These are phyloP conservation scores for Helianthus annuus DNA, from an alignment of 129 eudicot genomes.

Conservation along the genomic window DNA sequence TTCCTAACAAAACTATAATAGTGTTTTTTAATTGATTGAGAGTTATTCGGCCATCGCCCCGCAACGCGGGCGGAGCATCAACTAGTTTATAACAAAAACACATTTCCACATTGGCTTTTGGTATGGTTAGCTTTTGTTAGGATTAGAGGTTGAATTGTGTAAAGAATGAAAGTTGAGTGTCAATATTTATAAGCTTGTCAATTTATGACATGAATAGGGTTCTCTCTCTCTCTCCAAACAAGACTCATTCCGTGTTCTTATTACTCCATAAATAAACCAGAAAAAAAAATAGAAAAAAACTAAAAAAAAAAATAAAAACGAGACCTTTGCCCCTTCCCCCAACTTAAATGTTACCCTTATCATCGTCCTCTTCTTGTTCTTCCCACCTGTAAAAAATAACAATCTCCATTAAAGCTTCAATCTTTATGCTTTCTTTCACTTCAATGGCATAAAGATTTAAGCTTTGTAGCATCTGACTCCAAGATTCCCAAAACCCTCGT, in stretches of 20 bases:
- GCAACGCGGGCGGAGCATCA: too few species aligned
- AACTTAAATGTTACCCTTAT: conserved; percentile 30
- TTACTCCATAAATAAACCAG: conserved; percentile 26
- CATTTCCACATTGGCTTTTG: background rate
- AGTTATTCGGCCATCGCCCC: too few species aligned
- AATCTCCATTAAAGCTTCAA: conserved; percentile 16
- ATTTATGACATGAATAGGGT: conserved; percentile 25
- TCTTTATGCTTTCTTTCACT: conserved; percentile 4
- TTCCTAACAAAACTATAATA: too few species aligned
- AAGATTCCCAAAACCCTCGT: conserved; percentile 29
- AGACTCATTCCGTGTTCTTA: conserved; percentile 34
- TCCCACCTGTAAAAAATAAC: background rate
- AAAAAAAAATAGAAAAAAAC: background rate
- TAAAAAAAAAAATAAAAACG: background rate
- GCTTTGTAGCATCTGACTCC: conserved; percentile 19
- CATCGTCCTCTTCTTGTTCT: conserved; percentile 15
- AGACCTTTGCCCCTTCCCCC: conserved; percentile 29
- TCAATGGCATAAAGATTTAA: background rate
- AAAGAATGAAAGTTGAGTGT: conserved; percentile 24
- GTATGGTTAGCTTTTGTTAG: background rate
- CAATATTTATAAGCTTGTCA: conserved; percentile 6
- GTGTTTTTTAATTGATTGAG: too few species aligned
- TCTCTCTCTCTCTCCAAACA: conserved; percentile 22
- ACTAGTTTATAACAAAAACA: too few species aligned
- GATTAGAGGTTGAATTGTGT: background rate